Evolutionary conservation across 768 basidiomycete species (phyloP).

Genomic region (Boletus rubropictus): DNA sequence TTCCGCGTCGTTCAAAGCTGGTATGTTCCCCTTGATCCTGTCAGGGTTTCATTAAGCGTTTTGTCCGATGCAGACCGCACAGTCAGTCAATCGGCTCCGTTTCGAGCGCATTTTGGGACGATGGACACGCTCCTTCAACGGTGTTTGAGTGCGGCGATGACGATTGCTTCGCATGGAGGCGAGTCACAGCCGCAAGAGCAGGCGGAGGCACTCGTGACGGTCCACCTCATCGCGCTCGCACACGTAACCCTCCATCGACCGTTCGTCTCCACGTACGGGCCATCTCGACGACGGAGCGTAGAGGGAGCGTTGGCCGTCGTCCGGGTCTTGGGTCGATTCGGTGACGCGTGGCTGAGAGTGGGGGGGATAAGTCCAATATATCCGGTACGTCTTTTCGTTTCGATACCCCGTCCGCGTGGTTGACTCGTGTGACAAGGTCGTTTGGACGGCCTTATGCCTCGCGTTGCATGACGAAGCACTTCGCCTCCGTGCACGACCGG

Average conservation of each 20-base stretch:
- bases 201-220: slow-evolving; percentile 8
- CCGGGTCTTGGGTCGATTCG: slow-evolving; percentile 11
- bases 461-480: slow-evolving; percentile 19
- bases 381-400: slow-evolving; percentile 1
- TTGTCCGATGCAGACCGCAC: slow-evolving; percentile 35
- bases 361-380: slow-evolving; percentile 15
- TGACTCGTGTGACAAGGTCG: slow-evolving; percentile 7
- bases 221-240: slow-evolving; percentile 25
- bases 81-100: slow-evolving; percentile 38
- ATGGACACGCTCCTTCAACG: slow-evolving; percentile 43
- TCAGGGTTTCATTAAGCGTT: not conserved
- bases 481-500: slow-evolving; percentile 11
- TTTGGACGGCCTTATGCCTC: slow-evolving; percentile 22
- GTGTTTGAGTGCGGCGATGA: slow-evolving; percentile 11
- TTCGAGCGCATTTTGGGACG: slow-evolving; percentile 39
- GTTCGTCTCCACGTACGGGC: slow-evolving; percentile 10
- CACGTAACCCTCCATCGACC: slow-evolving; percentile 20
- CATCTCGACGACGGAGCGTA: slow-evolving; percentile 14
- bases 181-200: not conserved
- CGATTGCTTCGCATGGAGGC: not conserved
- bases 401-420: not conserved
- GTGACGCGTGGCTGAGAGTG: slow-evolving; percentile 1
- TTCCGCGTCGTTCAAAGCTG: slow-evolving; percentile 22
- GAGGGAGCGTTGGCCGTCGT: slow-evolving; percentile 15
- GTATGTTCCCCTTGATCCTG: slow-evolving; percentile 16